Evolutionary conservation across 257 asterid genomes (phyloP), one percentile per base, ranked within the genome.

Genomic region (Salvia splendens): DNA sequence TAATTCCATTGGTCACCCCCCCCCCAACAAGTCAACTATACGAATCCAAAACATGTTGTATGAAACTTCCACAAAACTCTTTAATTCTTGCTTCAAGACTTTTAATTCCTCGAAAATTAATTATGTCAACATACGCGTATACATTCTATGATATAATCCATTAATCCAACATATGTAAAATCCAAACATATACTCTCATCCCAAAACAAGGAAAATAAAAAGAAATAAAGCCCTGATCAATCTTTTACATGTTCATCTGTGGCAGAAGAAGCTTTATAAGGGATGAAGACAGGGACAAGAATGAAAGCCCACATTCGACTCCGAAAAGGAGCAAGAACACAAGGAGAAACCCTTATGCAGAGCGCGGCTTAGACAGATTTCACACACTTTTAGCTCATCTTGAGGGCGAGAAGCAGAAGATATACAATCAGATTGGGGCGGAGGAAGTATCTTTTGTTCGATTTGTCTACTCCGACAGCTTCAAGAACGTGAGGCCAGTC

Each of bases 341-440:
- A 14, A 79, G 75, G 65, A 77, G 43, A 49, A 79, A 77, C 67
- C 82, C 85, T 35, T 83, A 68, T 32, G 78, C 84, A n/a, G 70
- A 71, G 1, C 41, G 69, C 0, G 88, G 88, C 1, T 12, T 78
- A 4, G 85, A 80, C 43, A 78, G 74, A 58, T 83, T 83, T 46
- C 30, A 58, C 8, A 65, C 72, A 14, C 84, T 83, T 17, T 36
- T 83, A 40, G 78, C 84, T 1, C 84, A 83, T 8, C 75, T 61
- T 8, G 84, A 83, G 0, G 73, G 59, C 4, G 68, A 75, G 72
- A 83, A 68, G 67, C 79, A 78, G 61, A 61, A 64, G 66, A 78
- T 80, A 36, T 83, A 80, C 67, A 68, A 57, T 0, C 68, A 83
- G 66, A 56, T 38, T 40, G 85, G 88, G 5, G n/a, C 50, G 0